These are phyloP conservation scores for Helianthus tuberosus DNA, from an alignment of 129 eudicot species.

Conservation along the genomic window DNA sequence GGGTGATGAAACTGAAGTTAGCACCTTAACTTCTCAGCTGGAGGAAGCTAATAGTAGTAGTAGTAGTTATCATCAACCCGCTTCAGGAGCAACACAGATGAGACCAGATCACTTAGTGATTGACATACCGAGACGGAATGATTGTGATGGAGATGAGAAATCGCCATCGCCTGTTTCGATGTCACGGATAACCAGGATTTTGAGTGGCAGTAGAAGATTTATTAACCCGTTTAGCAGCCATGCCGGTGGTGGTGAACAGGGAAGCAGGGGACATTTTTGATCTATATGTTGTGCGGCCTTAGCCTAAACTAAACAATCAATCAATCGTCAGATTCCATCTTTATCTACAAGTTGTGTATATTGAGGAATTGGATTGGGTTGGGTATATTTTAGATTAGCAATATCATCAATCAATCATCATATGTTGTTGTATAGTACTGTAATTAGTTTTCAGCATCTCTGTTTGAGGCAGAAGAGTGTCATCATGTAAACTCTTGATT, in stretches of 20 bases:
- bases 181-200: conserved; percentile 61
- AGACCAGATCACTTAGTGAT: conserved; percentile 46
- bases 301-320: too few species aligned
- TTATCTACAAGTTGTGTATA: too few species aligned
- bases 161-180: conserved; percentile 51
- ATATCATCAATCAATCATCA: too few species aligned
- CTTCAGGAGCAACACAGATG: conserved; percentile 25
- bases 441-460: too few species aligned
- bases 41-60: conserved; percentile 38
- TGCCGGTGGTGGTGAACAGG: conserved; percentile 38
- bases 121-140: conserved; percentile 54
- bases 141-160: conserved; percentile 55
- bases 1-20: conserved; percentile 74
- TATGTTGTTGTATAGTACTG: too few species aligned
- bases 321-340: too few species aligned
- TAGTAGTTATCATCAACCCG: conserved; percentile 21
- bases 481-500: too few species aligned
- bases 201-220: conserved; percentile 65
- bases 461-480: too few species aligned
- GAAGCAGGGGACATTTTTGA: conserved; percentile 15
- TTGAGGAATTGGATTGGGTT: too few species aligned
- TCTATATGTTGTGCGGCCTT: not conserved
- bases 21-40: conserved; percentile 39
- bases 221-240: conserved; percentile 55
- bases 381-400: too few species aligned